Base-by-base conservation (phyloP, 257 asterid species). In the Solanum etuberosum region DNA sequence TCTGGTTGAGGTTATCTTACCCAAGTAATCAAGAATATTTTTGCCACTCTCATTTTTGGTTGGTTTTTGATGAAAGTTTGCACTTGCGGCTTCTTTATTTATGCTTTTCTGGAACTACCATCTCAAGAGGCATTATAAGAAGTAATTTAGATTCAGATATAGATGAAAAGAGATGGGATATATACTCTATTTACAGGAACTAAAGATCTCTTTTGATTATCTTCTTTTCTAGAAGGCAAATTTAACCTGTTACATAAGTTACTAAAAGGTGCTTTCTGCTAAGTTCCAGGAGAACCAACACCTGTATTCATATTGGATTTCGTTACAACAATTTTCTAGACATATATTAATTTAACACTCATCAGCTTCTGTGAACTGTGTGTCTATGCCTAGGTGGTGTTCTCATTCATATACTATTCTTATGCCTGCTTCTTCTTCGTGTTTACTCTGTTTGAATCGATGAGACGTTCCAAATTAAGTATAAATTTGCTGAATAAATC, bases 1-100 rank as follows among this genome's bases (percentile, higher is more conserved):
- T 87, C 90, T 94, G 86, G 98, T 95, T 21, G 98, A 95, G 93
- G 97, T 95, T 93, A 92, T 95, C 90, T 91, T 94, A 91, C 98
- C 98, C 89, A 95, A 92, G 98, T 95, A 95, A 94, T 92, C 87
- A 83, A 87, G 90, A 88, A 87, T 81, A 38, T 84, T 83, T 67
- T 67, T 86, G 25, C 32, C 9, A 59, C 76, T 78, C 86, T 87
- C 85, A 46, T 43, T 63, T 82, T 74, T 87, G 43, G 61, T 70
- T 48, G 25, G 25, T 40, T 32, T 25, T 34, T 8, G 68, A 9
- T 88, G 80, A 35, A 61, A 43, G 81, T 25, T 81, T 29, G 83
- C 84, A 83, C 25, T 73, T 78, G 71, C 16, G 23, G 57, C 51
- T 68, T 43, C 59, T 84, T 84, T 84, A 8, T 65, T 35, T 84